phyloP scores from a whole-genome alignment of 2,329 filamentous ascomycete genomes.

The Cladosporium halotolerans region DNA sequence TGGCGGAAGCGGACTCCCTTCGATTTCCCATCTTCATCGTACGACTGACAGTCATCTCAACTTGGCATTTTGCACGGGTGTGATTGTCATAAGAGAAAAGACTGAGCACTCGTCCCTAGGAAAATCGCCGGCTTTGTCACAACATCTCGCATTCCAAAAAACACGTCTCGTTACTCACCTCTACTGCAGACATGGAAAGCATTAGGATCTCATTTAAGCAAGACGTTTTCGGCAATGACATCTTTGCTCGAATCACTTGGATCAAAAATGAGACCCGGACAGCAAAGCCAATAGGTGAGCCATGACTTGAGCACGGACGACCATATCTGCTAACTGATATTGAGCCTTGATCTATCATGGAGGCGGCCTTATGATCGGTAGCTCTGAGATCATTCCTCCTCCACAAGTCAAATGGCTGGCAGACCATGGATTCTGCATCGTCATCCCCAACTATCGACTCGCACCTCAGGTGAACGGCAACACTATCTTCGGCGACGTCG shows the following conservation, averaged over 20 bases:
- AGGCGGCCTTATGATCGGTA: constrained; percentile 18
- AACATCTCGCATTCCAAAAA: too few species aligned
- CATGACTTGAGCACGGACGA: not conserved
- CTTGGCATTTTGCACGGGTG: too few species aligned
- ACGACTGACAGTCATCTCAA: too few species aligned
- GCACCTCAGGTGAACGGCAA: constrained; percentile 30
- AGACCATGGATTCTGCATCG: constrained; percentile 17
- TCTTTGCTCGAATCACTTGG: constrained; percentile 16
- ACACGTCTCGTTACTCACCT: too few species aligned
- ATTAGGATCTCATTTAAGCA: constrained; percentile 15
- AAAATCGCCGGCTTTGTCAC: too few species aligned
- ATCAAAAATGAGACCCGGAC: not conserved
- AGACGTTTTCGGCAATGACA: constrained; percentile 14
- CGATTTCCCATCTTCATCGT: too few species aligned
- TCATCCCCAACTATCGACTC: constrained; percentile 26
- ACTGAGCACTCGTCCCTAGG: too few species aligned
- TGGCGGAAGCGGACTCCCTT: too few species aligned
- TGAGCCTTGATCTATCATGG: constrained; percentile 16
- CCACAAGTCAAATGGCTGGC: constrained; percentile 17
- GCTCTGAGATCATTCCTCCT: constrained; percentile 16
- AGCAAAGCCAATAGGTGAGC: constrained; percentile 15
- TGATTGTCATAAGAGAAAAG: too few species aligned
- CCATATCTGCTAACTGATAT: not conserved
- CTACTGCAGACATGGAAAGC: constrained; percentile 11
- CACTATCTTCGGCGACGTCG: constrained; percentile 30